Conservation (phyloP, 768 basidiomycete genomes). For the Hygrophorus russula region DNA sequence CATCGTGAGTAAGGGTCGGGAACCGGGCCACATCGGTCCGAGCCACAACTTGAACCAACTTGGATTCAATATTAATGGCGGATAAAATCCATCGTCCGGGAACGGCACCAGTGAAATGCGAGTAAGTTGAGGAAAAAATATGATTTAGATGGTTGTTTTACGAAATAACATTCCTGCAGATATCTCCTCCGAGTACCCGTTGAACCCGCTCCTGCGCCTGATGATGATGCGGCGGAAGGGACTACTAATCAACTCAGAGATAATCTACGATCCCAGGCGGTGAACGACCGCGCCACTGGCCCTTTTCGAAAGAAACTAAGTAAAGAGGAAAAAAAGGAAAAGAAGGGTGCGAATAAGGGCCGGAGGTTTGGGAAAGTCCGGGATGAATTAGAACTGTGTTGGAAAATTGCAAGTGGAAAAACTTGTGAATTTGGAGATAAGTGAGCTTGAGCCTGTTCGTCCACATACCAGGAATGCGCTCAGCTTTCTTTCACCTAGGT, state of each 20-base stretch:
- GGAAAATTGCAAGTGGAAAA: conserved; percentile 59
- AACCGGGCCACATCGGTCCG: no score
- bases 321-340: conserved; percentile 62
- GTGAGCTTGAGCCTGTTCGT: conserved; percentile 26
- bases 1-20: no score
- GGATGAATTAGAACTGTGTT: conserved; percentile 79
- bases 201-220: conserved; percentile 15
- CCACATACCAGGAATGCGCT: background rate
- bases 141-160: background rate
- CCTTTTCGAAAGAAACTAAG: conserved; percentile 27
- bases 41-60: no score
- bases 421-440: conserved; percentile 61
- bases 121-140: background rate
- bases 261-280: background rate
- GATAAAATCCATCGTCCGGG: background rate
- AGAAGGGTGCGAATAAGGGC: conserved; percentile 75
- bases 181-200: conserved; percentile 18
- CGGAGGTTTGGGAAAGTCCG: conserved; percentile 66
- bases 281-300: conserved; percentile 11
- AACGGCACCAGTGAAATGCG: conserved; percentile 2
- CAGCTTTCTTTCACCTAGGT: conserved; percentile 29
- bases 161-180: conserved; percentile 10
- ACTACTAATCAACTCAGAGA: background rate
- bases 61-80: background rate
- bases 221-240: conserved; percentile 22